Conservation (phyloP, 257 asterid species). For the Paulownia fortunei region DNA sequence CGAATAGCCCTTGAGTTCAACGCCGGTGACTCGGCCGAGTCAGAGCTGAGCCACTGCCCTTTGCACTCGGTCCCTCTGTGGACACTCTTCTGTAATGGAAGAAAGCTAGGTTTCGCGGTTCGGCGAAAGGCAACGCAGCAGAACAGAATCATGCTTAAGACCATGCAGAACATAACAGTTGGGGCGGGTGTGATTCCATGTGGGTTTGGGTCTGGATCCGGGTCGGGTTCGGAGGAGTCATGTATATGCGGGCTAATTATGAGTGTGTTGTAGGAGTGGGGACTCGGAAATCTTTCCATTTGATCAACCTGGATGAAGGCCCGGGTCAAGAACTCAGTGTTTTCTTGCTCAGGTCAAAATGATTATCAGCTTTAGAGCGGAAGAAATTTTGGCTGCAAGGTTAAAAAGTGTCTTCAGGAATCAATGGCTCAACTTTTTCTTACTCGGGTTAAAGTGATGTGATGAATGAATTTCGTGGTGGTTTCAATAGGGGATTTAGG, state of each 20-base stretch:
- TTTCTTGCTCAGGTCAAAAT: constrained; percentile 82
- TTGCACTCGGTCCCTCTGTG: constrained; percentile 81
- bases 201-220: constrained; percentile 58
- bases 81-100: constrained; percentile 86
- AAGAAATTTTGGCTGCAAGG: not conserved
- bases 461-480: not conserved
- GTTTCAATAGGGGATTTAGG: not conserved
- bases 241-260: constrained; percentile 96
- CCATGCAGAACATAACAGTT: constrained; percentile 79
- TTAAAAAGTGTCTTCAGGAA: not conserved
- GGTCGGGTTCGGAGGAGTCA: constrained; percentile 64
- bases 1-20: constrained; percentile 89
- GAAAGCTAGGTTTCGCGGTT: constrained; percentile 79
- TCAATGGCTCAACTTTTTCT: constrained; percentile 6
- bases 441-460: not conserved
- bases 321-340: constrained; percentile 94
- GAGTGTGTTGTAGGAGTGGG: constrained; percentile 77
- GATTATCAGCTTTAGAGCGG: constrained; percentile 3
- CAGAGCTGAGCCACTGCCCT: constrained; percentile 65
- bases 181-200: constrained; percentile 94
- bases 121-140: constrained; percentile 62
- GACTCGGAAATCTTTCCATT: constrained; percentile 92
- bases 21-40: constrained; percentile 51
- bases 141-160: constrained; percentile 67
- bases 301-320: constrained; percentile 83